Percentiles rank a stretch among this genome's conserved stretches.
phyloP scores from a whole-genome alignment of 495 filamentous ascomycete genomes.

The Extremus antarcticus region DNA sequence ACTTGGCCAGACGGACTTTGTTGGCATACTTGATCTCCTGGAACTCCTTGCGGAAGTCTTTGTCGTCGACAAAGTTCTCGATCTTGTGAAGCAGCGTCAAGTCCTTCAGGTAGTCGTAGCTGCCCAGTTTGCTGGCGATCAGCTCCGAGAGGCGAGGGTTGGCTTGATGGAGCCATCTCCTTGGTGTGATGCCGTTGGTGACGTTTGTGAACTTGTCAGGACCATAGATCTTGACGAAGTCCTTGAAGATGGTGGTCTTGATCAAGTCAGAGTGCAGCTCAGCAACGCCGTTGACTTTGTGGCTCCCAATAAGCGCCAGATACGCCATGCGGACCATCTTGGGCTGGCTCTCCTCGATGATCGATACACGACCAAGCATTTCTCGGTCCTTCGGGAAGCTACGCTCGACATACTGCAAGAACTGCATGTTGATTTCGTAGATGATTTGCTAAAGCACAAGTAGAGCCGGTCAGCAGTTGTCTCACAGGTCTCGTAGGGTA shows the following conservation, averaged over 20 bases:
- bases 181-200: constrained; percentile 92
- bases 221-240: constrained; percentile 89
- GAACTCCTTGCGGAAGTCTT: constrained; percentile 84
- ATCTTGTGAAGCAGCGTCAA: constrained; percentile 74
- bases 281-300: constrained; percentile 98
- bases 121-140: constrained; percentile 78
- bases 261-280: constrained; percentile 95
- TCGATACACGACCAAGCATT: constrained; percentile 71
- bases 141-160: constrained; percentile 87
- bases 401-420: constrained; percentile 81
- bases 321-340: constrained; percentile 98
- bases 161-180: constrained; percentile 94
- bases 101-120: constrained; percentile 76
- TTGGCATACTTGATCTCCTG: constrained; percentile 74
- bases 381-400: constrained; percentile 83
- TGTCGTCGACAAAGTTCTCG: constrained; percentile 69
- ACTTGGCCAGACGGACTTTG: constrained; percentile 73
- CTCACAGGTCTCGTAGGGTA: too few species aligned
- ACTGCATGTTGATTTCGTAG: constrained; percentile 94
- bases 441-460: constrained; percentile 64
- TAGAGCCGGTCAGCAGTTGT: neutral
- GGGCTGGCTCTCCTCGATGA: constrained; percentile 94
- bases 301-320: constrained; percentile 89
- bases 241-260: constrained; percentile 97
- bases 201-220: constrained; percentile 97